Conservation (phyloP, 257 asterid species). For the Lavandula angustifolia region DNA sequence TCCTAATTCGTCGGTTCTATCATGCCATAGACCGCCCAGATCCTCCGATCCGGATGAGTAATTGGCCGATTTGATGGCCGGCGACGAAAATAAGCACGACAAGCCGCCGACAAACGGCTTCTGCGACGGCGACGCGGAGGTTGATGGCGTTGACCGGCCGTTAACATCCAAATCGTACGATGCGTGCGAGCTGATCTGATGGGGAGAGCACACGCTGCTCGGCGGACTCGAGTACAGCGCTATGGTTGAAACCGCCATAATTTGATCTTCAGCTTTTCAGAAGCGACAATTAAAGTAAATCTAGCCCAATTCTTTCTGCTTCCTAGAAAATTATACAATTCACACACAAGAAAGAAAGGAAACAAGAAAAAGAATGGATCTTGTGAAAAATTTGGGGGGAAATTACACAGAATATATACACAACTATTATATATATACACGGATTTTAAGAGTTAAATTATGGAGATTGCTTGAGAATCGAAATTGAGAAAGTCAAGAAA, state of each 20-base stretch:
- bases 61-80: conserved; percentile 57
- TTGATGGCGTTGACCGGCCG: conserved; percentile 57
- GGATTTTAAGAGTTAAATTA: conserved; percentile 20
- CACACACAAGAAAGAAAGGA: conserved; percentile 4
- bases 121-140: conserved; percentile 66
- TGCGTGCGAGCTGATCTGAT: conserved; percentile 75
- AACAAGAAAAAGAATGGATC: neutral
- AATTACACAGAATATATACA: conserved; percentile 22
- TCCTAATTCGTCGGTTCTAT: conserved; percentile 69
- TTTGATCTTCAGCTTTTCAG: conserved; percentile 17
- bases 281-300: conserved; percentile 14
- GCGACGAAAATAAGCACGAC: conserved; percentile 60
- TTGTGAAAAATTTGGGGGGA: conserved; percentile 1
- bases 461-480: neutral
- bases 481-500: conserved; percentile 36
- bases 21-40: conserved; percentile 75
- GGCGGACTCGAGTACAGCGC: conserved; percentile 86
- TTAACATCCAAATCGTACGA: conserved; percentile 67
- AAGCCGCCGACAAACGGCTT: conserved; percentile 63
- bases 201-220: conserved; percentile 72
- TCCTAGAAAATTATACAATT: neutral
- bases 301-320: conserved; percentile 26
- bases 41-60: conserved; percentile 65
- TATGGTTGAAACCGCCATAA: conserved; percentile 84
- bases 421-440: conserved; percentile 26